Evolutionary conservation across 2,329 filamentous ascomycete species (phyloP), one percentile per base, ranked within the genome.

Genomic region (Sarocladium kiliense): DNA sequence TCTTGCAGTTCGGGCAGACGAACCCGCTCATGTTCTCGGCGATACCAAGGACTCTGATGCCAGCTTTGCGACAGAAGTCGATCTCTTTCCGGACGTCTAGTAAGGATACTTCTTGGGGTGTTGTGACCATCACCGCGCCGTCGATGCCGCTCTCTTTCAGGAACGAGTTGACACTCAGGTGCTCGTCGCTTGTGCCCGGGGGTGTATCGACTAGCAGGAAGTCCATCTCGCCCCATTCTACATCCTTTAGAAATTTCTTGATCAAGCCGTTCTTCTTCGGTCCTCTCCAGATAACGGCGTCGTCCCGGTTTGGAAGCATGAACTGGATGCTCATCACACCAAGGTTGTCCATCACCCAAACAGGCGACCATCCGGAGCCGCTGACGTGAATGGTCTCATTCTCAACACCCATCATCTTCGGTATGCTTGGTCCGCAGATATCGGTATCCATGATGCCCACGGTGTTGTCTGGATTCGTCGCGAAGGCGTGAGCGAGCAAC

Each of bases 1-100:
- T 85, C 55, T 84, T 89, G 72, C 94, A 99, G 56, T 89, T 93
- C 10, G 92, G 92, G 67, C 94, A 99, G 54, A 99, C 92, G 64
- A 97, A 99, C 3, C 91, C 91, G 57, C 87, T 90, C 94, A 99
- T 99, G 67, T 99, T 99, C 77, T 99, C 94, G 16, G 96, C 94
- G 39, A 99, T 77, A 0, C 94, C 94, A 3, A 99, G 71, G 6
- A 99, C 84, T 49, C 79, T 81, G 62, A 99, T 97, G 3, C 89
- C 91, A 0, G 94, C 94, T 73, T 99, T 99, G 57, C 86, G 80
- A 72, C 95, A 99, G 67, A 99, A 99, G 66, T 99, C 93, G 57
- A 99, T 93, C 72, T 99, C 94, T 73, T 97, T 97, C 62, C 94
- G 79, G 12, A 99, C 94, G 68, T 99, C 94, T 44, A 99, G 78